Evolutionary conservation across 306 rosid genomes (phyloP), one percentile per base, ranked within the genome.

Genomic region (Abrus precatorius): DNA sequence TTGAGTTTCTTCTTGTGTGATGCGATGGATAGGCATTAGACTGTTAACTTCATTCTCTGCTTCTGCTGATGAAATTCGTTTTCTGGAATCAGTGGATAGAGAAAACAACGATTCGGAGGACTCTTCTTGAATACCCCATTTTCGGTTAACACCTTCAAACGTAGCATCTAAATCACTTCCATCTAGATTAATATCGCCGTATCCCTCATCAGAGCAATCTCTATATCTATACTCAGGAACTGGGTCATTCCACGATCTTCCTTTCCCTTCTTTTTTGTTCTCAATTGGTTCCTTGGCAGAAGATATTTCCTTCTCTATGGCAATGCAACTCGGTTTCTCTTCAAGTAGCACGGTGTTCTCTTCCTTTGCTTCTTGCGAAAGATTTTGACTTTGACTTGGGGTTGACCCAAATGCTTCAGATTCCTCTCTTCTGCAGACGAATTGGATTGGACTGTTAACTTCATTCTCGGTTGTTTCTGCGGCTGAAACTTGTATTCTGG

Each of bases 91-190:
- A 38, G 82, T 62, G 7, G 93, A 89, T 62, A 94, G 53, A 41
- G 97, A 94, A 82, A 94, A 94, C 80, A 94, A 76, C 3, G 98
- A 91, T 10, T 89, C 98, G 3, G 98, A 92, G 78, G 93, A 84
- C 69, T 89, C 94, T 79, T 86, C 80, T 64, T 76, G 79, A 72
- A 73, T 20, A 20, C 20, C 47, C 63, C 65, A 45, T 68, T 36
- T 10, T 27, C n/a, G 53, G 14, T 67, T 66, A 65, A 65, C 48
- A 5, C 81, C 60, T 32, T 4, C 80, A 3, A 53, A 10, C 6
- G 13, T 40, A 63, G n/a, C 75, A 62, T 29, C 70, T 2, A 81
- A 74, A 14, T 74, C 76, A 2, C 53, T 14, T 11, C 7, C 81
- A 11, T 69, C 20, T 13, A 82, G 11, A 30, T 82, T 69, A 47